A percentile compares a stretch with the other conserved stretches of the same genome.
phyloP scores from a whole-genome alignment of 2,329 filamentous ascomycete species.

The Colletotrichum sansevieriae region DNA sequence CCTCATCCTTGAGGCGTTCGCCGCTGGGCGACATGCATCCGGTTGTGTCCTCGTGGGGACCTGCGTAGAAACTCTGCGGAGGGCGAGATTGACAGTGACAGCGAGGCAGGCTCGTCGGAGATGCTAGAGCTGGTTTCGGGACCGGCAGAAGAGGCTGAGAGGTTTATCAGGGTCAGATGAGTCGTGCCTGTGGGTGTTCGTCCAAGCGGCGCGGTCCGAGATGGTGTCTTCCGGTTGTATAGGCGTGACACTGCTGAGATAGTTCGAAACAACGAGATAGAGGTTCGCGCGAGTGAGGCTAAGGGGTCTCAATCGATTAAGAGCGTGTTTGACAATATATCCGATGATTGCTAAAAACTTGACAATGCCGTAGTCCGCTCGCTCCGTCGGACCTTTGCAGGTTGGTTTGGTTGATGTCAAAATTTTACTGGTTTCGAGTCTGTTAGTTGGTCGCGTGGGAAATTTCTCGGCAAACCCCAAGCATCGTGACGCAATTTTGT shows the following conservation, averaged over 20 bases:
- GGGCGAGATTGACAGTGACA: background rate
- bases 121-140: slow-evolving; percentile 31
- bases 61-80: slow-evolving; percentile 16
- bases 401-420: background rate
- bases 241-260: slow-evolving; percentile 32
- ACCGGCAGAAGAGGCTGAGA: slow-evolving; percentile 27
- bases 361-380: slow-evolving; percentile 32
- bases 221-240: slow-evolving; percentile 23
- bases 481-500: slow-evolving; percentile 37
- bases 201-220: slow-evolving; percentile 38
- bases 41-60: slow-evolving; percentile 42
- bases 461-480: slow-evolving; percentile 18
- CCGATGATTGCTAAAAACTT: slow-evolving; percentile 9
- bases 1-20: slow-evolving; percentile 70
- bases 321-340: slow-evolving; percentile 27
- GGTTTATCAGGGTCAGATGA: slow-evolving; percentile 38
- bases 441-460: slow-evolving; percentile 14
- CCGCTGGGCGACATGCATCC: slow-evolving; percentile 54
- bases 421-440: background rate
- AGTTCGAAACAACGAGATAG: slow-evolving; percentile 27
- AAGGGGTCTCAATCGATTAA: slow-evolving; percentile 35
- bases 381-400: slow-evolving; percentile 9
- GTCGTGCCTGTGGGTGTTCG: slow-evolving; percentile 29
- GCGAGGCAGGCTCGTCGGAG: slow-evolving; percentile 12
- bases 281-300: slow-evolving; percentile 31